A percentile compares a stretch with the other conserved stretches of the same genome.
These are phyloP conservation scores for Trichosporon coremiiforme DNA, from an alignment of 1,284 basidiomycete species.

Conservation along the genomic window DNA sequence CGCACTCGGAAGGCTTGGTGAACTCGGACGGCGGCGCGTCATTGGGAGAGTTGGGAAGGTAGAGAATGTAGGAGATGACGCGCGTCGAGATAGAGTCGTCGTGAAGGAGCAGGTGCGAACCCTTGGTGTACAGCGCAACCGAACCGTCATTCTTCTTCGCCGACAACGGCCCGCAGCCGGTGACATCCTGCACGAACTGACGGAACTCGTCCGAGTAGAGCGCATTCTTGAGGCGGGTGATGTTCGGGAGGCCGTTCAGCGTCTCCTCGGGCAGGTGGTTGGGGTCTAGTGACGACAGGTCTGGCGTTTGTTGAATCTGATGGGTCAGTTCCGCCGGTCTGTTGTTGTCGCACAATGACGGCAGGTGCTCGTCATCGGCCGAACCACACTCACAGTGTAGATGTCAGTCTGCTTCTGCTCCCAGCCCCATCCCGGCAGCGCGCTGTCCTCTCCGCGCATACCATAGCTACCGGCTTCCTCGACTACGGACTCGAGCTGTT, in stretches of 20 bases:
- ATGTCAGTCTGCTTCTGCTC: slow-evolving; percentile 98
- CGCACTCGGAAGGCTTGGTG: slow-evolving; percentile 40
- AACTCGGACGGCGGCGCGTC: slow-evolving; percentile 52
- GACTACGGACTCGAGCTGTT: slow-evolving; percentile 71
- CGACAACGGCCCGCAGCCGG: slow-evolving; percentile 87
- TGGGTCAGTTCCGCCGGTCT: slow-evolving; percentile 6
- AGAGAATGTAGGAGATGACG: slow-evolving; percentile 94
- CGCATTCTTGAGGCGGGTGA: slow-evolving; percentile 82
- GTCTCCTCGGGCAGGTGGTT: slow-evolving; percentile 62
- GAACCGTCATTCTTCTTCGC: slow-evolving; percentile 95
- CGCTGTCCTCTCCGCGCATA: slow-evolving; percentile 51
- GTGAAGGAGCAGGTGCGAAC: slow-evolving; percentile 91
- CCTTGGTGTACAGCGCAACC: slow-evolving; percentile 84
- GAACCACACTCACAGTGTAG: slow-evolving; percentile 71
- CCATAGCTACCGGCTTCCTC: slow-evolving; percentile 54
- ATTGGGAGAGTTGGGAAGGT: slow-evolving; percentile 84
- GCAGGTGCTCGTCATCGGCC: neutral
- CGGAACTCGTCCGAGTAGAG: slow-evolving; percentile 89
- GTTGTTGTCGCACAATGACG: neutral
- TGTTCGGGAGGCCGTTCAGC: slow-evolving; percentile 72
- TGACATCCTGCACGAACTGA: slow-evolving; percentile 79
- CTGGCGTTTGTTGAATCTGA: slow-evolving; percentile 95
- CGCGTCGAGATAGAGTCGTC: slow-evolving; percentile 98
- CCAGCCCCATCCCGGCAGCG: slow-evolving; percentile 65
- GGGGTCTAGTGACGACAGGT: slow-evolving; percentile 84